These are phyloP conservation scores for Porphyrellus cyaneotinctus DNA, from an alignment of 768 basidiomycete species.

Conservation along the genomic window DNA sequence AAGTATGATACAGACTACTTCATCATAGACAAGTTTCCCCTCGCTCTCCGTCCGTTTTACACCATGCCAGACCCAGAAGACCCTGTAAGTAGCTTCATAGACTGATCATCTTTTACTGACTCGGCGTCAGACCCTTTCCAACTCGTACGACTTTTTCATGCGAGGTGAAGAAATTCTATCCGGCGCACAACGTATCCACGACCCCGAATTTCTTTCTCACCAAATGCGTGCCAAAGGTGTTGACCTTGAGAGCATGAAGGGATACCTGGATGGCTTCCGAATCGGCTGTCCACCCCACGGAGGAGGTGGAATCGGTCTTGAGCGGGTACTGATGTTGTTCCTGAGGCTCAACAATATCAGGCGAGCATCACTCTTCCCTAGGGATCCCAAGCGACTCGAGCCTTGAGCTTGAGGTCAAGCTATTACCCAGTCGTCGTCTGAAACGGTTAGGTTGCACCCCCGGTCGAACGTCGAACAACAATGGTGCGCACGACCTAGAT, in stretches of 20 bases:
- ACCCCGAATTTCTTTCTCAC: constrained; percentile 72
- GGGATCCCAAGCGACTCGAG: constrained; percentile 92
- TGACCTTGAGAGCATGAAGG: constrained; percentile 87
- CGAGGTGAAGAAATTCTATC: constrained; percentile 98
- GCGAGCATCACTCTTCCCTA: constrained; percentile 88
- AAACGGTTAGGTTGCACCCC: not conserved
- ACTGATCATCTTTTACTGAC: constrained; percentile 1
- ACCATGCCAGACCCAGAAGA: constrained; percentile 97
- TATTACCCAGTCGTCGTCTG: not conserved
- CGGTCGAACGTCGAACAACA: not conserved
- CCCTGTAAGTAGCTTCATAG: constrained; percentile 49
- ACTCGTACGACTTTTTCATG: constrained; percentile 99
- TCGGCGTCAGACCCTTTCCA: constrained; percentile 69
- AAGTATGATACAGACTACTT: constrained; percentile 99
- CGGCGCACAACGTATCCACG: constrained; percentile 97
- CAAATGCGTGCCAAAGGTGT: constrained; percentile 87
- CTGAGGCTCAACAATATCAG: constrained; percentile 95
- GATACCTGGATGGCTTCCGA: constrained; percentile 91
- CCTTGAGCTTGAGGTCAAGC: constrained; percentile 61
- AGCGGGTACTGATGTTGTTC: constrained; percentile 97
- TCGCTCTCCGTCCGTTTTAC: constrained; percentile 95
- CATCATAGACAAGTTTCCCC: constrained; percentile 98
- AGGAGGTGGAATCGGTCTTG: constrained; percentile 93
- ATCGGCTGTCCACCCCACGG: constrained; percentile 95
- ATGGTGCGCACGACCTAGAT: constrained; percentile 12